Evolutionary conservation across 2,329 filamentous ascomycete species (phyloP), one percentile per base, ranked within the genome.

Genomic region (Pyrenophora graminea): DNA sequence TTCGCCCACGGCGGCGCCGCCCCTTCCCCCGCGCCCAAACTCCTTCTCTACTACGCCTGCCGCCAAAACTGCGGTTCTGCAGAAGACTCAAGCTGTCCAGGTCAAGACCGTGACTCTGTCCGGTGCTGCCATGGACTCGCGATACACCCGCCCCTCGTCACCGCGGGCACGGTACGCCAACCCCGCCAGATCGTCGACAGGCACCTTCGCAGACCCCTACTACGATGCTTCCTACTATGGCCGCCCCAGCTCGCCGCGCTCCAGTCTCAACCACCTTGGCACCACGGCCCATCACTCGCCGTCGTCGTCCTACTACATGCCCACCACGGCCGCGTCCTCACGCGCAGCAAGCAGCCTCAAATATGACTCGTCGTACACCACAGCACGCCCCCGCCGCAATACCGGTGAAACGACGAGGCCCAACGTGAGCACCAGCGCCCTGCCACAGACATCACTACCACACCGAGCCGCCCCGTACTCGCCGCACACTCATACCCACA

Each of bases 311-410:
- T 67, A 37, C 34, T 39, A 71, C 46, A 46, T 58, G 9, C 64
- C 67, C 36, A 64, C 43, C 55, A 61, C 44, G 48, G 62, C 68
- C 13, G 55, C 65, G 62, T 48, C 61, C 52, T 65, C 68, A 7
- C 67, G 69, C 21, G 38, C 58, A 7, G 19, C 17, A 5, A 59
- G 52, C 39, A 67, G 53, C 42, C 48, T 66, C 60, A 73, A 72
- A 43, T 75, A 75, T 61, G 76, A 78, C 56, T 66, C 74, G 7
- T 79, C 79, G 10, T 30, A 30, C 27, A 30, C 27, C 66, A 67
- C 72, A 6, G 74, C 76, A 39, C 69, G 78, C 50, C 77, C 77
- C 4, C 73, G 78, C 30, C 69, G 77, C 6, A 77, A 76, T 36
- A 79, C 77, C 6, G 69, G 74, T 58, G 76, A 60, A 44, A 56